Percentiles rank a stretch among this genome's conserved stretches.
These are phyloP conservation scores for Pyrus hybrid DNA, from an alignment of 331 rosid species.

Conservation along the genomic window DNA sequence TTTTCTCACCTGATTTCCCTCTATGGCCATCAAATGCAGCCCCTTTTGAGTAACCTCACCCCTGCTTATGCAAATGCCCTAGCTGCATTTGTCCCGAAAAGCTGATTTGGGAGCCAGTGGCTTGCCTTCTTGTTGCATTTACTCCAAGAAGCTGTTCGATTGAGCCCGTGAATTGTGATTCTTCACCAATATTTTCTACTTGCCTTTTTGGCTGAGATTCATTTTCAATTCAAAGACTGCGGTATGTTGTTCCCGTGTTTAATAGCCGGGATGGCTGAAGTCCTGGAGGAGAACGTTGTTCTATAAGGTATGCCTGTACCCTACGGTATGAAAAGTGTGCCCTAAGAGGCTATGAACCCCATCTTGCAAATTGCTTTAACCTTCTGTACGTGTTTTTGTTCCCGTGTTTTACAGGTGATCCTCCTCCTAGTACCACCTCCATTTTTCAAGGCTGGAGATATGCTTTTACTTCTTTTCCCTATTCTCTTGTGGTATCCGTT, in stretches of 20 bases:
- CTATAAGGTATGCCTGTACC: slow-evolving; percentile 32
- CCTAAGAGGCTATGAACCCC: neutral
- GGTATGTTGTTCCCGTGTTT: slow-evolving; percentile 15
- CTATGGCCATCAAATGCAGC: slow-evolving; percentile 93
- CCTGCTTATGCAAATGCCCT: slow-evolving; percentile 83
- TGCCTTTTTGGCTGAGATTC: slow-evolving; percentile 10
- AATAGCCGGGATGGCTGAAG: slow-evolving; percentile 20
- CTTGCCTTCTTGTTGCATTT: neutral
- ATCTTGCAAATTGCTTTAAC: neutral
- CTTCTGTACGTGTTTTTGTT: neutral
- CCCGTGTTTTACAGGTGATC: slow-evolving; percentile 25
- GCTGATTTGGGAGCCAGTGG: slow-evolving; percentile 29
- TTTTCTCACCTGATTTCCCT: slow-evolving; percentile 80
- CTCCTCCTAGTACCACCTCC: slow-evolving; percentile 26
- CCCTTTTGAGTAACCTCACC: slow-evolving; percentile 73
- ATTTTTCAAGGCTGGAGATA: slow-evolving; percentile 39
- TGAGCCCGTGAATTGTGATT: neutral
- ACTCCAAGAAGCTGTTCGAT: neutral
- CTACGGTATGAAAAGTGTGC: neutral
- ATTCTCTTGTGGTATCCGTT: neutral
- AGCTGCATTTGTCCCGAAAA: slow-evolving; percentile 69
- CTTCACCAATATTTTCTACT: slow-evolving; percentile 11
- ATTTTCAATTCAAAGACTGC: slow-evolving; percentile 24
- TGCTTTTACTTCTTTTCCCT: neutral
- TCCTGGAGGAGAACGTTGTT: slow-evolving; percentile 17